Conservation (phyloP, 2,329 filamentous ascomycete genomes). For the Aspergillus hortae region DNA sequence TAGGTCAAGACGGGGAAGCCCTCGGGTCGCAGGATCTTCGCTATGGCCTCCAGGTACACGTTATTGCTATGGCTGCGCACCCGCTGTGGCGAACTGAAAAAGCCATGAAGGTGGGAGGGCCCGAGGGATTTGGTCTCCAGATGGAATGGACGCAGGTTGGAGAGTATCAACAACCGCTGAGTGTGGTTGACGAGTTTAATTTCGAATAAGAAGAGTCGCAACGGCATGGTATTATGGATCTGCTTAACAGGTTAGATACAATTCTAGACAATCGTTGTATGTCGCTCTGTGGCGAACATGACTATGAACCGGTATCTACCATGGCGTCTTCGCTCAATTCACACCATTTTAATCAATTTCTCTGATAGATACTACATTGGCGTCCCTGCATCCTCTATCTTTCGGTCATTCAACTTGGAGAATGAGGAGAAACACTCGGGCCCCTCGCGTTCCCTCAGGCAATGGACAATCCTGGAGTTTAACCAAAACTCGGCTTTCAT, state of each 20-base stretch:
- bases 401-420: too few species aligned
- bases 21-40: slow-evolving; percentile 50
- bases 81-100: slow-evolving; percentile 46
- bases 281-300: too few species aligned
- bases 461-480: not conserved
- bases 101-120: slow-evolving; percentile 40
- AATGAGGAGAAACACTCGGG: not conserved
- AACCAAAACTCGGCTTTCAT: not conserved
- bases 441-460: not conserved
- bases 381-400: too few species aligned
- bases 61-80: slow-evolving; percentile 50
- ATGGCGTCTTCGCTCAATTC: too few species aligned
- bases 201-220: not conserved
- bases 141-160: not conserved
- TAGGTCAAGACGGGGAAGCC: slow-evolving; percentile 47
- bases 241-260: too few species aligned
- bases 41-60: slow-evolving; percentile 50
- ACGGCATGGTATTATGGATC: not conserved
- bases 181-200: not conserved
- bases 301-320: too few species aligned
- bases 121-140: slow-evolving; percentile 34
- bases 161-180: not conserved
- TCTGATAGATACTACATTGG: too few species aligned
- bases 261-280: too few species aligned
- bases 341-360: too few species aligned